Percentiles rank a stretch among this genome's conserved stretches.
These are phyloP conservation scores for Scalesia atractyloides DNA, from an alignment of 129 eudicot genomes.

Conservation along the genomic window DNA sequence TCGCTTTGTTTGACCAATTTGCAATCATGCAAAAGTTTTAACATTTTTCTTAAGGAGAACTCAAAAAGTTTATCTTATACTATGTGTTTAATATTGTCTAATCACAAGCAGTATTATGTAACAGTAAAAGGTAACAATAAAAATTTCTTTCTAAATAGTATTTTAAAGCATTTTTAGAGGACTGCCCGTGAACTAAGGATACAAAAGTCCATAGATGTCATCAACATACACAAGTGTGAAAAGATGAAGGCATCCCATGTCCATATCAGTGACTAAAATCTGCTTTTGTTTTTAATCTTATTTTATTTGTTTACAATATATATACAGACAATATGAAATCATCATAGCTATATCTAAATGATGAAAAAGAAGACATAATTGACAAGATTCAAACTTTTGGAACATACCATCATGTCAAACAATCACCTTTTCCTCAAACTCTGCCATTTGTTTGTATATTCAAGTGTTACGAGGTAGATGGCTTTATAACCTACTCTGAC, in stretches of 20 bases:
- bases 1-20: slow-evolving; percentile 19
- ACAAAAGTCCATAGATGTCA: background rate
- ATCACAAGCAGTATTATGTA: background rate
- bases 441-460: background rate
- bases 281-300: slow-evolving; percentile 1
- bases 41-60: background rate
- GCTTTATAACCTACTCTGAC: no score
- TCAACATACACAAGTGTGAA: slow-evolving; percentile 12
- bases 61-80: background rate
- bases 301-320: slow-evolving; percentile 16
- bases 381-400: slow-evolving; percentile 19
- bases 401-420: slow-evolving; percentile 15
- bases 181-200: background rate
- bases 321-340: slow-evolving; percentile 3
- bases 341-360: slow-evolving; percentile 6
- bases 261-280: slow-evolving; percentile 3
- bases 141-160: background rate
- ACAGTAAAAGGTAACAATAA: background rate
- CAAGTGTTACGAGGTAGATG: no score
- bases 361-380: slow-evolving; percentile 5
- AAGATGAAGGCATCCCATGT: slow-evolving; percentile 22
- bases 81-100: background rate
- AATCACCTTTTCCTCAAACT: slow-evolving; percentile 9
- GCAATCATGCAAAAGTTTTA: background rate
- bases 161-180: slow-evolving; percentile 3